Evolutionary conservation across 2,329 filamentous ascomycete genomes (phyloP), one percentile per base, ranked within the genome.

Genomic region (Colletotrichum scovillei): DNA sequence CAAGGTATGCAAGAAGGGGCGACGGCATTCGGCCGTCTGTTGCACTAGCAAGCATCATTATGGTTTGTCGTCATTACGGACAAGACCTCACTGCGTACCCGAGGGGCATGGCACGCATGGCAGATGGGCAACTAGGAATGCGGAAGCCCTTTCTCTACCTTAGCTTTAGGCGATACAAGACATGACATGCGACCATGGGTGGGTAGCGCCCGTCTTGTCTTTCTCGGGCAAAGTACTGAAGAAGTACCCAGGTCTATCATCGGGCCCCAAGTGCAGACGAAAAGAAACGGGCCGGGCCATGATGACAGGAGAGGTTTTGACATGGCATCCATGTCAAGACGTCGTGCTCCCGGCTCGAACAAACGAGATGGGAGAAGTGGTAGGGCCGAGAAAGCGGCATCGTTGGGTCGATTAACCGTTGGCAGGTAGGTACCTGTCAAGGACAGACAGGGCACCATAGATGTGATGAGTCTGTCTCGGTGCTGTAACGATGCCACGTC

Each of bases 331-430:
- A 60, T 70, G 60, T 38, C 26, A 49, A 14, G 58, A 53, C 26
- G n/a, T 28, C 28, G 30, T 24, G 26, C 32, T 42, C 35, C n/a
- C 38, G 55, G 63, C 62, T 49, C 55, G 60, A 42, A 22, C 60
- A 62, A 56, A 56, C 30, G 56, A 60, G 26, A 38, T 62, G 52
- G n/a, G 22, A 56, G n/a, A 56, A 62, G 26, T 42, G 67, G 49
- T 70, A 73, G 67, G 71, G 71, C 67, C 71, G 71, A 73, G 60
- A 66, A 38, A 62, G 52, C 62, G 67, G 55, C 56, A 60, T 62
- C 35, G 56, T 28, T 71, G 56, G 67, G 49, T 42, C 46, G 62
- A 53, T 30, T 46, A 32, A 57, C 32, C 7, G 28, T 30, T 26
- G n/a, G 52, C 53, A 64, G 66, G 52, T 46, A 69, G 66, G 46